Conservation (phyloP, 2,329 filamentous ascomycete genomes). For the Hypoxylon sp. region DNA sequence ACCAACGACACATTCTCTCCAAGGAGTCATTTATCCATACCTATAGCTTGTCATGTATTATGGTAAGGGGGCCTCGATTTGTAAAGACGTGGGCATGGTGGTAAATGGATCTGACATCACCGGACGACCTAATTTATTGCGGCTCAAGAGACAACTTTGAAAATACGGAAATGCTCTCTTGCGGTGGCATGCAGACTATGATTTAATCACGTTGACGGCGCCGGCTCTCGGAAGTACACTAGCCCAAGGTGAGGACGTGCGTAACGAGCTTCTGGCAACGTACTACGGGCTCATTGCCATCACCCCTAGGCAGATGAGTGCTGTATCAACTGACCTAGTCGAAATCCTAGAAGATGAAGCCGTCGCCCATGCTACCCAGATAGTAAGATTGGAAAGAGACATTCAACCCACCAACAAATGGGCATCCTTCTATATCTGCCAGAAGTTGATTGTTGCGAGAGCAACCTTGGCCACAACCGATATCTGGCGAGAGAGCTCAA, state of each 20-base stretch:
- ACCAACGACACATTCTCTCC: neutral
- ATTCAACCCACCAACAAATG: neutral
- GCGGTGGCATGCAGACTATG: constrained; percentile 3
- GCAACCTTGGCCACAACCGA: constrained; percentile 1
- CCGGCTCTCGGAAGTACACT: neutral
- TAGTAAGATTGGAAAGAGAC: constrained; percentile 6
- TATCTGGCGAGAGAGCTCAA: neutral
- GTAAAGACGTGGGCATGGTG: neutral
- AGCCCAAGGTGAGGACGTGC: constrained; percentile 9
- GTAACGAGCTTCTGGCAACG: constrained; percentile 13
- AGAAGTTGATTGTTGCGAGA: constrained; percentile 2
- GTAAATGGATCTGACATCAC: neutral
- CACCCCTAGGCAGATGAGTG: constrained; percentile 9
- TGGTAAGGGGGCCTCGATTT: constrained; percentile 8
- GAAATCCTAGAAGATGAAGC: constrained; percentile 8
- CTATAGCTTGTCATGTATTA: constrained; percentile 7
- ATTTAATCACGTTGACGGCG: neutral
- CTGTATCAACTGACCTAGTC: constrained; percentile 10
- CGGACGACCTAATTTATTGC: neutral
- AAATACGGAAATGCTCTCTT: neutral
- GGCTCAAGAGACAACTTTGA: neutral
- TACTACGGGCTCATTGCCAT: constrained; percentile 11
- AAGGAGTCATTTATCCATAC: constrained; percentile 5
- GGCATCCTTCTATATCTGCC: constrained; percentile 6
- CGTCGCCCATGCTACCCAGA: neutral